phyloP scores from a whole-genome alignment of 208 protist species.

The Trypanosoma congolense region DNA sequence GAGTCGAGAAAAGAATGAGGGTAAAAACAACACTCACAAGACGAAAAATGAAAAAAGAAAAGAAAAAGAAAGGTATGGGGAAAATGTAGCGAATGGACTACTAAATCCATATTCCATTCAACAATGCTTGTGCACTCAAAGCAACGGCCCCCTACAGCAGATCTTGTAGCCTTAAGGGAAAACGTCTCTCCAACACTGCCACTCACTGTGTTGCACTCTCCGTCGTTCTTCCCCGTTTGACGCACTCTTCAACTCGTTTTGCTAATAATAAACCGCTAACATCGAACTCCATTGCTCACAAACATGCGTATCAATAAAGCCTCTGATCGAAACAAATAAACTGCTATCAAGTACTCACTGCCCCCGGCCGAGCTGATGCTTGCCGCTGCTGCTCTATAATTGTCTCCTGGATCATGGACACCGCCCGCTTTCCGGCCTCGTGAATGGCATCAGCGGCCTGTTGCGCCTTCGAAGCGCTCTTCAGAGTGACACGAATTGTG shows the following conservation, averaged over 20 bases:
- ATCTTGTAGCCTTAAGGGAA: too few species aligned
- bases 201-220: too few species aligned
- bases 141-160: too few species aligned
- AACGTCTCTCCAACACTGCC: too few species aligned
- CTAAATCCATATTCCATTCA: too few species aligned
- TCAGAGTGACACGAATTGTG: slow-evolving; percentile 11
- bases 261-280: too few species aligned
- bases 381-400: slow-evolving; percentile 6
- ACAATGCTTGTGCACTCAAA: too few species aligned
- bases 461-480: slow-evolving; percentile 11
- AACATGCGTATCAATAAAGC: neutral
- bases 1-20: too few species aligned
- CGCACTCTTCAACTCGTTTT: too few species aligned
- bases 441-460: slow-evolving; percentile 11
- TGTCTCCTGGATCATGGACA: slow-evolving; percentile 16
- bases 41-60: neutral
- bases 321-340: neutral
- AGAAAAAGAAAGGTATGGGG: neutral
- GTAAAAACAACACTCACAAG: neutral
- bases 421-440: slow-evolving; percentile 12
- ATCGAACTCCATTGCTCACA: neutral
- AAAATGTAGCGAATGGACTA: neutral
- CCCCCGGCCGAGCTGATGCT: neutral
- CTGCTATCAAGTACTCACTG: neutral
- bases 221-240: too few species aligned